phyloP scores from a whole-genome alignment of 176 grass and related monocot species.

The Ananas comosus region DNA sequence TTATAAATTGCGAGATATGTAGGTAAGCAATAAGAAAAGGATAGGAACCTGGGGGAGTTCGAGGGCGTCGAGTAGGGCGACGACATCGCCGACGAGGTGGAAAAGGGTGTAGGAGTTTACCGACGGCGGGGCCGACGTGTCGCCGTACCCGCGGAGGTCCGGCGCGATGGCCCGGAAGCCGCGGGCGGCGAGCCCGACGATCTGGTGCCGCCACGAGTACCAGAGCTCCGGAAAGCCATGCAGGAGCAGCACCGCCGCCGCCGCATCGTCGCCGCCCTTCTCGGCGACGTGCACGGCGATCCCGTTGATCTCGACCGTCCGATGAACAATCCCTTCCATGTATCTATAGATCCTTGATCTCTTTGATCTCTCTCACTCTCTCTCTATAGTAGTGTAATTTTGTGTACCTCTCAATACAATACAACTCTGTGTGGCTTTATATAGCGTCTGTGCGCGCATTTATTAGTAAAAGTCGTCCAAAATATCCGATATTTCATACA shows the following conservation, averaged over 20 bases:
- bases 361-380: too few species aligned
- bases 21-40: too few species aligned
- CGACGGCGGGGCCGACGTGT: constrained; percentile 43
- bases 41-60: constrained; percentile 2
- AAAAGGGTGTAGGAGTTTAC: constrained; percentile 56
- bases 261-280: background rate
- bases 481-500: too few species aligned
- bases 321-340: constrained; percentile 30
- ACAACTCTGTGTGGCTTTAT: too few species aligned
- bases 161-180: constrained; percentile 68
- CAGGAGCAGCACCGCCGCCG: constrained; percentile 37
- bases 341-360: background rate
- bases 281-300: constrained; percentile 70
- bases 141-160: constrained; percentile 69
- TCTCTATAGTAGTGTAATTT: too few species aligned
- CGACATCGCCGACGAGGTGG: constrained; percentile 73
- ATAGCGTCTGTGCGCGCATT: too few species aligned
- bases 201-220: constrained; percentile 82
- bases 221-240: constrained; percentile 88
- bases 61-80: constrained; percentile 70
- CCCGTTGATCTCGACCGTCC: constrained; percentile 46
- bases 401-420: too few species aligned
- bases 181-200: constrained; percentile 37
- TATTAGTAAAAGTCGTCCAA: too few species aligned
- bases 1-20: too few species aligned